Conservation (phyloP, 2,329 filamentous ascomycete genomes). For the Pseudopyricularia javanii region DNA sequence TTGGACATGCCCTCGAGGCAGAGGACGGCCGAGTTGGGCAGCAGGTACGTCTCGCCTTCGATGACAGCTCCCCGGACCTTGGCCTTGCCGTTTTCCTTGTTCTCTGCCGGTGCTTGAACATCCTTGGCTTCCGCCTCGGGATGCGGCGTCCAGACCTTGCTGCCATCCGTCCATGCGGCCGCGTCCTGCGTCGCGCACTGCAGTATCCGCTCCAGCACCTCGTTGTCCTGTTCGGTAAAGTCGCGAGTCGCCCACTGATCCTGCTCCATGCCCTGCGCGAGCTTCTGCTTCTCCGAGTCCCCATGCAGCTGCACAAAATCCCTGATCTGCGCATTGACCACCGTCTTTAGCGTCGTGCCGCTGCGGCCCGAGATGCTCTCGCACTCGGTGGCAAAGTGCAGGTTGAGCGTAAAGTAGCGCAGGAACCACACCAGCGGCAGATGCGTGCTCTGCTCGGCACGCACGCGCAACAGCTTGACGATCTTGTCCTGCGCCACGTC, state of each 20-base stretch:
- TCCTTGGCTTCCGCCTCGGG: constrained; percentile 22
- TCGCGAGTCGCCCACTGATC: constrained; percentile 73
- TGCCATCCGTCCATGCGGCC: constrained; percentile 50
- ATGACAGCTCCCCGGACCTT: constrained; percentile 63
- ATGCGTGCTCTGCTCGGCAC: constrained; percentile 59
- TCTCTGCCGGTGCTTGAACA: constrained; percentile 8
- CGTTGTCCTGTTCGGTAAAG: constrained; percentile 50
- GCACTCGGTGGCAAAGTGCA: constrained; percentile 76
- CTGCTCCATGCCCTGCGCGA: constrained; percentile 66
- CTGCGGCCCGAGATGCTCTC: constrained; percentile 73
- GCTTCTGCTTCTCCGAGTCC: constrained; percentile 59
- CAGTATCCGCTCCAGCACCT: constrained; percentile 51
- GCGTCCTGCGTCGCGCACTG: constrained; percentile 61
- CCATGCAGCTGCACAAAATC: constrained; percentile 65
- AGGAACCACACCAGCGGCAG: constrained; percentile 60
- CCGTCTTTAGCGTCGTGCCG: constrained; percentile 61
- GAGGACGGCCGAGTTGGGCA: constrained; percentile 71
- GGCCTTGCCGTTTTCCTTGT: constrained; percentile 30
- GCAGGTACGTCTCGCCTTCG: constrained; percentile 73
- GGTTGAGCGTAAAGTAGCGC: constrained; percentile 70
- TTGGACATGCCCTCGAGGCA: constrained; percentile 72
- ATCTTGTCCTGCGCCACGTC: constrained; percentile 71
- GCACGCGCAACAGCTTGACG: constrained; percentile 63
- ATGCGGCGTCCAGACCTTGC: constrained; percentile 43
- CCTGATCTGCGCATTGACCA: constrained; percentile 72